Evolutionary conservation across 768 basidiomycete species (phyloP), one percentile per base, ranked within the genome.

Genomic region (Exidia glandulosa): DNA sequence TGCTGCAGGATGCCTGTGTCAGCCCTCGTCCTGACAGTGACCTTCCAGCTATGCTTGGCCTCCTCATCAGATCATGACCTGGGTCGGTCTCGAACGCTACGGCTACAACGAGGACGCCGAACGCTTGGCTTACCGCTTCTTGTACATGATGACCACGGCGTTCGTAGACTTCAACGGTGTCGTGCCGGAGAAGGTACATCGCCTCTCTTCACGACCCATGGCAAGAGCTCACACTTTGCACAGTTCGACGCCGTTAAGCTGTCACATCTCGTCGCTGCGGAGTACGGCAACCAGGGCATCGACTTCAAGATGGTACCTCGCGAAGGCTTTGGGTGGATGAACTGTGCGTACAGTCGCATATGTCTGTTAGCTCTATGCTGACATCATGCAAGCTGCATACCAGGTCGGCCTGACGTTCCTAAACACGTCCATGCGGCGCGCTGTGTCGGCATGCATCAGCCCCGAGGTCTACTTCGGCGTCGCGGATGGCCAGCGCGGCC

Each of bases 281-380:
- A 97, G 75, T 97, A 97, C 66, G 88, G 93, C 9, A 94, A 94
- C 70, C 91, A 94, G 69, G 95, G 95, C 56, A 80, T 95, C 65
- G 95, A 99, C 76, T 99, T 99, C 77, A 92, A 94, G 76, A 86
- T 94, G 81, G 89, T 97, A 48, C 94, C 94, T 56, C 82, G 94
- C 14, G 95, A 98, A 74, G 95, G 95, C 59, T 99, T 98, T 69
- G 95, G 95, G 9, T 97, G 94, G 95, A 96, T 94, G 89, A 95
- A 95, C 63, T 80, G 91, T 92, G 66, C 62, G 85, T 75, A 12
- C 32, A 1, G 31, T 37, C 34, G 30, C 58, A 19, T 12, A 33
- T 31, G 7, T 36, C 14, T n/a, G 36, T 58, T 31, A 61, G 41
- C n/a, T 59, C 41, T 59, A 60, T 48, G 55, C 29, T 36, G 34